These are phyloP conservation scores for Xerocomellus amylosporus DNA, from an alignment of 768 basidiomycete genomes.

Conservation along the genomic window DNA sequence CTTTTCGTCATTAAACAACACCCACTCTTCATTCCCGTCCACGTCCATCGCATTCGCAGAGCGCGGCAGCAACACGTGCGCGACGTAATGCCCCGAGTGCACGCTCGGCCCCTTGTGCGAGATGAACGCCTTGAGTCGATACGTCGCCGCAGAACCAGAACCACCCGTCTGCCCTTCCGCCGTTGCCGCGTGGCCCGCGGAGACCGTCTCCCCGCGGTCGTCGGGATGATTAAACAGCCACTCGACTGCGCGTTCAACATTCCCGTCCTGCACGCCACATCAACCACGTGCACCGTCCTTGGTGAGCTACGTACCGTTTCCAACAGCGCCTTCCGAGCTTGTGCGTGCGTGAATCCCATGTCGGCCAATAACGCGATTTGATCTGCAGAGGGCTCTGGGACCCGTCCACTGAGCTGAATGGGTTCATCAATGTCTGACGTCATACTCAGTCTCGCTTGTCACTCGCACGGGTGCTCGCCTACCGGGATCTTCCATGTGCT, in stretches of 20 bases:
- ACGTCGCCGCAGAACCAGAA: constrained; percentile 54
- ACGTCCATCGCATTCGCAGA: constrained; percentile 28
- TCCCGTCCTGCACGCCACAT: constrained; percentile 49
- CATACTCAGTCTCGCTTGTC: background rate
- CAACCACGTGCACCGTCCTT: background rate
- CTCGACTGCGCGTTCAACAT: constrained; percentile 85
- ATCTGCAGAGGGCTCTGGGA: constrained; percentile 61
- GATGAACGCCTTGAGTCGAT: too few species aligned
- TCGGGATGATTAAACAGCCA: constrained; percentile 96
- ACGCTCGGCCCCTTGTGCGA: constrained; percentile 55
- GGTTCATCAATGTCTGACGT: constrained; percentile 81
- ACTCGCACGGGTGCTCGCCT: constrained; percentile 3
- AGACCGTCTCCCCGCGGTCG: constrained; percentile 61
- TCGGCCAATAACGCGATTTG: constrained; percentile 73
- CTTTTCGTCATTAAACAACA: constrained; percentile 95
- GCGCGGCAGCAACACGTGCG: constrained; percentile 53
- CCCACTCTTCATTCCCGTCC: constrained; percentile 57
- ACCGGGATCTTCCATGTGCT: constrained; percentile 95
- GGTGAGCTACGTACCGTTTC: constrained; percentile 63
- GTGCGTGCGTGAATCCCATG: constrained; percentile 88
- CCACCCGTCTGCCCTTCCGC: constrained; percentile 5
- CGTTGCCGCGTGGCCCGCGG: constrained; percentile 18
- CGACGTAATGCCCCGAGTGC: constrained; percentile 93
- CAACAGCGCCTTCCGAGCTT: constrained; percentile 81
- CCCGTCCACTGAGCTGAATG: constrained; percentile 39